Evolutionary conservation across 1,284 basidiomycete species (phyloP), one percentile per base, ranked within the genome.

Genomic region (Malassezia sp.): DNA sequence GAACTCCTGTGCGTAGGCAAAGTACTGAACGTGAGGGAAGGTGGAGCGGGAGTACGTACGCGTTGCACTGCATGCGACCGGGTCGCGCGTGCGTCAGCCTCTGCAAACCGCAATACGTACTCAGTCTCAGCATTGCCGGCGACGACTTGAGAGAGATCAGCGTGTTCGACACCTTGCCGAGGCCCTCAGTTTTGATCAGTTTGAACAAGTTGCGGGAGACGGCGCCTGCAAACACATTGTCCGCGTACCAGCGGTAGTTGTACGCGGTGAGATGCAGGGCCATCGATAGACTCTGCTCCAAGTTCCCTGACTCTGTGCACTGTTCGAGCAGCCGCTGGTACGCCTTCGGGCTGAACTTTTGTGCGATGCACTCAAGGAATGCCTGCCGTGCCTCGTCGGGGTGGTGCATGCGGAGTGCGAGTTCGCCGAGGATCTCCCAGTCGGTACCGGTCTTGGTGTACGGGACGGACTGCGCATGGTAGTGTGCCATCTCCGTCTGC

Each of bases 311-410:
- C 10, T 88, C 87, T 4, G 87, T 82, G 63, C 95, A 97, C 75
- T 83, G 85, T 72, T 96, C 89, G 72, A 99, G 78, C 42, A 97
- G 73, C 68, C 87, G 87, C 42, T 80, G 74, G 81, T 90, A 90
- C 3, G 90, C 89, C 71, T 93, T 95, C 49, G 82, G 78, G 2
- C 83, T 83, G 71, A 96, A 97, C 45, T 82, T 79, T 32, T 80
- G 76, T 56, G 95, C 89, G 26, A 97, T 78, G 69, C 89, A 91
- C 14, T 88, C 80, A 69, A 93, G 86, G 71, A 84, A 99, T 2
- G 90, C 90, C 64, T 99, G 91, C 71, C 93, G 91, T 26, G 88
- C 86, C 66, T 97, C 93, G 64, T 96, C 91, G 71, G 86, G 89
- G 74, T 96, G 93, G 64, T 95, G 85, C 51, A 99, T 71, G 9